Conservation (phyloP, 768 basidiomycete genomes). For the Termitomyces sp. region DNA sequence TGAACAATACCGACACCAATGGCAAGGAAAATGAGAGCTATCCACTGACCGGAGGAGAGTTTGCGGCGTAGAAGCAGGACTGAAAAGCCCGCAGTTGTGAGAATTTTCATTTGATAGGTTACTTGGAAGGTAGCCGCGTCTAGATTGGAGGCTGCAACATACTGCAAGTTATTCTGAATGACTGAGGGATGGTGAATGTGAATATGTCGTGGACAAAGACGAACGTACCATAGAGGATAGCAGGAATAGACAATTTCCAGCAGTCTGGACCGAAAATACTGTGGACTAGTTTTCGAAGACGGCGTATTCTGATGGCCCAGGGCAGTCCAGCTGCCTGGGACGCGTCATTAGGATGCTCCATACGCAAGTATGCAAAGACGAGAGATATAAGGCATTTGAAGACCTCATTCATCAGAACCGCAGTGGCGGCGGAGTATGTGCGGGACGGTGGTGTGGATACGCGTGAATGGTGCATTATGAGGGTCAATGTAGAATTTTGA, state of each 20-base stretch:
- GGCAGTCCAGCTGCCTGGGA: constrained; percentile 20
- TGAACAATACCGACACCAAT: constrained; percentile 88
- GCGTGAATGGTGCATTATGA: constrained; percentile 97
- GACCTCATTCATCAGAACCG: constrained; percentile 91
- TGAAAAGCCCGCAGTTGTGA: constrained; percentile 88
- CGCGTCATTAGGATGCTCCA: constrained; percentile 32
- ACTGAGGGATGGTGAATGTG: constrained; percentile 31
- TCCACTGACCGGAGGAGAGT: constrained; percentile 73
- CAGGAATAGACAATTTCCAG: constrained; percentile 96
- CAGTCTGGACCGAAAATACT: constrained; percentile 88
- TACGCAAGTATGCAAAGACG: constrained; percentile 69
- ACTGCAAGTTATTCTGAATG: constrained; percentile 94
- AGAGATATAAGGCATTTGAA: constrained; percentile 89
- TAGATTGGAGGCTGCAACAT: constrained; percentile 89
- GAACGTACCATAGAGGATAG: constrained; percentile 76
- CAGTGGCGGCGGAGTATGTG: constrained; percentile 88
- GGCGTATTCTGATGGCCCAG: constrained; percentile 1
- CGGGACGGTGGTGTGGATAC: constrained; percentile 69
- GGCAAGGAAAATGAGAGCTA: constrained; percentile 78
- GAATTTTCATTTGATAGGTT: constrained; percentile 95
- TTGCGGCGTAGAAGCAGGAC: constrained; percentile 76
- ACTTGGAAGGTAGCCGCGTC: constrained; percentile 97
- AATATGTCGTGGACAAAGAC: not conserved
- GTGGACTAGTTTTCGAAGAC: constrained; percentile 50
- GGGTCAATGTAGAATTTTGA: constrained; percentile 85